A percentile compares a stretch with the other conserved stretches of the same genome.
phyloP scores from a whole-genome alignment of 2,329 filamentous ascomycete species.

The Ascochyta koolunga region DNA sequence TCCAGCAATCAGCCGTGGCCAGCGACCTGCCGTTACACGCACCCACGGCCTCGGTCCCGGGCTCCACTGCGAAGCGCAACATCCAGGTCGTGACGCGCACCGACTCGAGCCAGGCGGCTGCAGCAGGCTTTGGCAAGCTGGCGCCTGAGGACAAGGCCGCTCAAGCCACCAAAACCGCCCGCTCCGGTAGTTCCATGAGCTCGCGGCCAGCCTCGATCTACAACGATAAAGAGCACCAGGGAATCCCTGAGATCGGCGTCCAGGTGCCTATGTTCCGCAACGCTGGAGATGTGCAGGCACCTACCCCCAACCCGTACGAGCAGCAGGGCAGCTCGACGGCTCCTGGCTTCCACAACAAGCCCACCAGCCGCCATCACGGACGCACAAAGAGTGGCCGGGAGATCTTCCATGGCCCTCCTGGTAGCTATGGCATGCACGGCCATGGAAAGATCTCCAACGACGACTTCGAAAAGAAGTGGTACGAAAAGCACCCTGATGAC shows the following conservation, averaged over 20 bases:
- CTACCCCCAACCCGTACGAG: constrained; percentile 72
- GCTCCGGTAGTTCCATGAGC: constrained; percentile 43
- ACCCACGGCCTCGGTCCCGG: constrained; percentile 84
- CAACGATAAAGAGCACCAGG: constrained; percentile 72
- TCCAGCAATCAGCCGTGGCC: constrained; percentile 77
- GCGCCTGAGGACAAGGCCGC: constrained; percentile 39
- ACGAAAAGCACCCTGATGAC: constrained; percentile 86
- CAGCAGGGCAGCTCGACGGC: constrained; percentile 48
- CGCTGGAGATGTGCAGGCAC: constrained; percentile 94
- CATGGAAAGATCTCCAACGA: constrained; percentile 78
- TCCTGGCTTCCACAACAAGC: constrained; percentile 61
- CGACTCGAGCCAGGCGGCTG: constrained; percentile 83
- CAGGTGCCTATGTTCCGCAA: constrained; percentile 93
- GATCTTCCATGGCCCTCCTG: constrained; percentile 74
- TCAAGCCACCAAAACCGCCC: constrained; percentile 28
- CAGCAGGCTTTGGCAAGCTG: constrained; percentile 78
- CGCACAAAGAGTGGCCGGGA: constrained; percentile 76
- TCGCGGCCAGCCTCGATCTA: constrained; percentile 63
- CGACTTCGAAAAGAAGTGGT: constrained; percentile 89
- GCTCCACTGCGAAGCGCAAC: constrained; percentile 79
- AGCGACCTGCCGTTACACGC: constrained; percentile 86
- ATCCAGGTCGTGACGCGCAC: constrained; percentile 87
- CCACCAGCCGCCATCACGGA: constrained; percentile 59
- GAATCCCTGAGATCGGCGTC: constrained; percentile 89
- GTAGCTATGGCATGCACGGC: constrained; percentile 91